phyloP scores from a whole-genome alignment of 805 yeast species.

The Suhomyces kilbournensis region DNA sequence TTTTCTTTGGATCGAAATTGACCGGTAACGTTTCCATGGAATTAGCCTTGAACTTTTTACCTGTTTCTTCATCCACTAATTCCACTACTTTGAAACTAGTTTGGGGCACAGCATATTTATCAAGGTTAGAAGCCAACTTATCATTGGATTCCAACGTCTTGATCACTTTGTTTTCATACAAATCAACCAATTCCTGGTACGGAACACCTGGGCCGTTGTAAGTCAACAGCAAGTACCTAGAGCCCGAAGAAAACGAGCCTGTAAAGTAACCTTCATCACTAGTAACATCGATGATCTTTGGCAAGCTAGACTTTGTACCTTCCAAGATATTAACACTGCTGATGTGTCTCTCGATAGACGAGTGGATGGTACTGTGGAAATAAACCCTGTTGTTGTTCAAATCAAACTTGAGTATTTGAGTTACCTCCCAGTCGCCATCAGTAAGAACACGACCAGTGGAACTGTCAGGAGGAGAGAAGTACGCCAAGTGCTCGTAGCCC shows the following conservation, averaged over 20 bases:
- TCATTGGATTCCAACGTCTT: conserved; percentile 49
- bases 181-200: conserved; percentile 62
- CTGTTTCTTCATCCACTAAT: conserved; percentile 46
- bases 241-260: conserved; percentile 77
- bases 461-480: conserved; percentile 65
- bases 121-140: conserved; percentile 35
- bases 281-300: conserved; percentile 44
- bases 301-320: conserved; percentile 28
- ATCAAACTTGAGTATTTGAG: conserved; percentile 58
- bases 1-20: conserved; percentile 54
- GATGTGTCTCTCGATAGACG: conserved; percentile 81
- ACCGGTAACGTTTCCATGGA: conserved; percentile 76
- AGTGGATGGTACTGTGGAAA: conserved; percentile 70
- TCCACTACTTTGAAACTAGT: conserved; percentile 50
- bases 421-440: conserved; percentile 87
- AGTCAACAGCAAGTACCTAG: conserved; percentile 65
- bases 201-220: conserved; percentile 82
- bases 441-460: conserved; percentile 49
- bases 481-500: conserved; percentile 76
- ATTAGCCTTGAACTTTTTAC: conserved; percentile 51
- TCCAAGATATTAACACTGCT: conserved; percentile 60
- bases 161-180: conserved; percentile 22
- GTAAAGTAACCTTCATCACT: conserved; percentile 60
- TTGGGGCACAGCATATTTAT: conserved; percentile 56
- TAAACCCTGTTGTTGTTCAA: conserved; percentile 45